These are phyloP conservation scores for Berkeleyomyces basicola DNA, from an alignment of 2,329 filamentous ascomycete species.

Conservation along the genomic window DNA sequence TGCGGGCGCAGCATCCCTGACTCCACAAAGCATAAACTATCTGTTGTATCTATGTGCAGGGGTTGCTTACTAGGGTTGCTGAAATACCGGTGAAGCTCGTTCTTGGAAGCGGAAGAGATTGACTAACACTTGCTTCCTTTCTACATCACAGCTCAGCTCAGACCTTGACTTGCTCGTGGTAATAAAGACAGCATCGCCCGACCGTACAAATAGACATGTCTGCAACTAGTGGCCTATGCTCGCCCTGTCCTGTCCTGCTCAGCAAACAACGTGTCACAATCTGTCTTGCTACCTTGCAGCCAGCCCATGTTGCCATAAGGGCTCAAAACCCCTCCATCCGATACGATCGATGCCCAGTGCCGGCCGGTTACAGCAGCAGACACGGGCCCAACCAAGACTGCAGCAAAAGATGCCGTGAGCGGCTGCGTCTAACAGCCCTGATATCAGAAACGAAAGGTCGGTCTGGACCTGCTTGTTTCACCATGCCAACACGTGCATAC, in stretches of 20 bases:
- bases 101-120: not conserved
- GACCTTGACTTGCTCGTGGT: too few relatives aligned
- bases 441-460: not conserved
- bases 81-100: not conserved
- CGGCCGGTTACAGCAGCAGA: not conserved
- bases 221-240: not conserved
- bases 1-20: not conserved
- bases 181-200: not conserved
- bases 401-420: not conserved
- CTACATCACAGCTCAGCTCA: too few relatives aligned
- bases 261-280: not conserved
- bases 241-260: not conserved
- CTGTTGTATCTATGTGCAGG: not conserved
- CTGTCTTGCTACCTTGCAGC: not conserved
- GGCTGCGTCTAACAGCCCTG: not conserved
- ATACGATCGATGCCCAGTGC: not conserved
- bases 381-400: not conserved
- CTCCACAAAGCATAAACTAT: not conserved
- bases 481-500: not conserved
- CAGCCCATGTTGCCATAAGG: not conserved
- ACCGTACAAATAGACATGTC: not conserved
- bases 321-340: not conserved
- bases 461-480: not conserved
- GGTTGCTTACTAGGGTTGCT: not conserved
- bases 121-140: not conserved